A percentile compares a stretch with the other conserved stretches of the same genome.
These are phyloP conservation scores for Brassica napus DNA, from an alignment of 345 rosid species.

Conservation along the genomic window Da-Ae NC_063446.1:32132001-32132500, in stretches of 20 bases:
- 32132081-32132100: slow-evolving; percentile 19
- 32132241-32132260: background rate
- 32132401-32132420: too few species aligned
- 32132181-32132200: slow-evolving; percentile 11
- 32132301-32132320: too few species aligned
- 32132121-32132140: slow-evolving; percentile 26
- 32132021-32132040: slow-evolving; percentile 52
- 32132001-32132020: slow-evolving; percentile 67
- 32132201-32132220: slow-evolving; percentile 4
- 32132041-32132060: slow-evolving; percentile 72
- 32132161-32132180: slow-evolving; percentile 20
- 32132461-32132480: too few species aligned
- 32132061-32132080: slow-evolving; percentile 66
- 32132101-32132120: slow-evolving; percentile 34
- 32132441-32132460: too few species aligned
- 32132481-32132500: too few species aligned
- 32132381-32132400: too few species aligned
- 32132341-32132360: too few species aligned
- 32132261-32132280: slow-evolving; percentile 11
- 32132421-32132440: too few species aligned
- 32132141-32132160: background rate
- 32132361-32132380: too few species aligned
- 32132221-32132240: slow-evolving; percentile 17
- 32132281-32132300: background rate
- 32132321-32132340: too few species aligned